Base-by-base conservation (phyloP, 225 moss, liverwort and hornwort genomes). In the Pseudisothecium myosuroides region DNA sequence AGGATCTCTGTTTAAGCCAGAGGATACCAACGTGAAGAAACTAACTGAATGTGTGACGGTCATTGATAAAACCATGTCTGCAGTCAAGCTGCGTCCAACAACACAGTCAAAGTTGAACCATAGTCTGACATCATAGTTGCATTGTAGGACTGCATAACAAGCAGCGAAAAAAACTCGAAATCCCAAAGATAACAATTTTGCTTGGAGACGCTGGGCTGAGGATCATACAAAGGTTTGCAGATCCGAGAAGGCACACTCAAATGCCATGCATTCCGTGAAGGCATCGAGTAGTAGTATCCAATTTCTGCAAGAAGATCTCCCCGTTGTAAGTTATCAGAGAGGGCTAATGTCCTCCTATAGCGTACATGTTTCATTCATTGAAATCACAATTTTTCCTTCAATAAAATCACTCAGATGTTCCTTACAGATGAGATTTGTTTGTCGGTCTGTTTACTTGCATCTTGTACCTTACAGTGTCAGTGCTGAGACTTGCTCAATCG, bases 61-160 rank as follows among this genome's bases (percentile, higher is more conserved):
- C 68, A 87, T 93, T 81, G 93, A 93, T 79, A 92, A 91, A 87
- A 91, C 93, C 31, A 87, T 93, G 93, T 93, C 93, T 85, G 93
- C 92, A 82, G 93, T 93, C 87, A 93, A 91, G 87, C 87, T 90
- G 89, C 91, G 90, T 80, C 82, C 93, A 71, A 61, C 80, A 63
- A 64, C 86, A 29, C 86, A 88, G 47, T 54, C 76, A 60, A 92
- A 90, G 67, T 85, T 87, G 78, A 87, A 87, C 69, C 81, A 56
- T 61, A 81, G 82, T 85, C 82, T 83, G 37, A 80, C 87, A 73
- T 83, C 73, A 34, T 89, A 91, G 86, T 88, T 64, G 55, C 83
- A 77, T 47, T 50, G 84, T 66, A 89, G 72, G 43, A 39, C 52
- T 50, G 82, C 88, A 52, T 64, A 81, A 49, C 83, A 72, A 60